Evolutionary conservation across 2,329 filamentous ascomycete genomes (phyloP).

Genomic region (Knufia fluminis): DNA sequence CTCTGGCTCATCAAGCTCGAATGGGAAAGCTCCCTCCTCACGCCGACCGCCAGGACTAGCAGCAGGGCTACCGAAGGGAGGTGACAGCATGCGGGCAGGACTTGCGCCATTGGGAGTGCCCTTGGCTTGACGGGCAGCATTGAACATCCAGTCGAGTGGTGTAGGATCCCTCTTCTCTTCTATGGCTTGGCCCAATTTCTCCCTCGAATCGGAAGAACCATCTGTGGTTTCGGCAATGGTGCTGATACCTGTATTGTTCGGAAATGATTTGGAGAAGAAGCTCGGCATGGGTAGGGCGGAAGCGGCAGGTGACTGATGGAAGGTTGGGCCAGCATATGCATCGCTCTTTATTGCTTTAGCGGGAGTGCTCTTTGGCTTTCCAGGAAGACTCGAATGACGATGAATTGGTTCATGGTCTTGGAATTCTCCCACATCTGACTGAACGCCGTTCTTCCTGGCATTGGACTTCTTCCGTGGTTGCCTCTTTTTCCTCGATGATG

Average conservation of each 20-base stretch:
- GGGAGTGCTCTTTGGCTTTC: not conserved
- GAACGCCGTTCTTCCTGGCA: constrained; percentile 10
- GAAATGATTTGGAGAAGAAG: constrained; percentile 69
- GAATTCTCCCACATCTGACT: constrained; percentile 5
- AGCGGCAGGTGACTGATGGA: constrained; percentile 87
- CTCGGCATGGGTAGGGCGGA: constrained; percentile 84
- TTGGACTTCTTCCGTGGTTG: constrained; percentile 30
- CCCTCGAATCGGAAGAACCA: constrained; percentile 30
- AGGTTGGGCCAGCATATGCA: constrained; percentile 85
- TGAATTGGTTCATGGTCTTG: not conserved
- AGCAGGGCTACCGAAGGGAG: constrained; percentile 35
- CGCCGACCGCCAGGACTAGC: constrained; percentile 36
- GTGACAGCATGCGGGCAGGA: constrained; percentile 42
- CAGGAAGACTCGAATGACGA: not conserved
- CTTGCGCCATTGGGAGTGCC: constrained; percentile 47
- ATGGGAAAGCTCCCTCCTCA: constrained; percentile 52
- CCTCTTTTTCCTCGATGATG: constrained; percentile 30
- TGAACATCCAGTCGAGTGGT: constrained; percentile 83
- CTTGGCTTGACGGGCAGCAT: constrained; percentile 53
- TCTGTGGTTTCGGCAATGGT: constrained; percentile 36
- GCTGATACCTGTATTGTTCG: constrained; percentile 43
- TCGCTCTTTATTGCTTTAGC: constrained; percentile 29
- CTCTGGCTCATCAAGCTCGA: constrained; percentile 57
- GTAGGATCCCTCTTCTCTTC: constrained; percentile 51
- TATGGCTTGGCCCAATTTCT: constrained; percentile 19